phyloP scores from a whole-genome alignment of 1,284 basidiomycete genomes.

The Leccinum ponderosum region DNA sequence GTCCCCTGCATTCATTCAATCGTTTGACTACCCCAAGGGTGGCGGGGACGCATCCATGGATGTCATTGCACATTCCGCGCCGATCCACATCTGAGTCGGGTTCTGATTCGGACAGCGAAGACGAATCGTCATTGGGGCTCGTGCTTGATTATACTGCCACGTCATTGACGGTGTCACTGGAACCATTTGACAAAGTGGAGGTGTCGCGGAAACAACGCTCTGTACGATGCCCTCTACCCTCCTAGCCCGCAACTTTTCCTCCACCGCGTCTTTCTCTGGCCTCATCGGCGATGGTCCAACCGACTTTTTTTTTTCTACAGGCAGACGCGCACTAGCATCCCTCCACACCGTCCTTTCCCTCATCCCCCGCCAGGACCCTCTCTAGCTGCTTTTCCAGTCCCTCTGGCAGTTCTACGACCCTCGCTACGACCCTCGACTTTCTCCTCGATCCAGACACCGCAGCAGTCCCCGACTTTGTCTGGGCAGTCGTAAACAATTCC shows the following conservation, averaged over 20 bases:
- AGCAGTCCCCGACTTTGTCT: constrained; percentile 70
- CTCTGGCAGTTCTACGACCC: constrained; percentile 70
- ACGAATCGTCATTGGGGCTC: constrained; percentile 53
- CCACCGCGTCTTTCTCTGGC: constrained; percentile 50
- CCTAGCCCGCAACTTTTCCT: constrained; percentile 69
- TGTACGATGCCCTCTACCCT: constrained; percentile 58
- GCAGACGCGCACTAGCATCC: constrained; percentile 72
- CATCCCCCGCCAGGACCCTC: constrained; percentile 79
- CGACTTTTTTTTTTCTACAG: constrained; percentile 93
- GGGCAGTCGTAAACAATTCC: constrained; percentile 80
- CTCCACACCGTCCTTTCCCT: constrained; percentile 80
- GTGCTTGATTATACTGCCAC: constrained; percentile 57
- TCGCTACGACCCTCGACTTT: constrained; percentile 70
- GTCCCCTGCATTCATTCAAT: constrained; percentile 41
- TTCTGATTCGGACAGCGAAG: constrained; percentile 52
- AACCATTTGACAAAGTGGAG: constrained; percentile 65
- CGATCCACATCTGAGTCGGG: constrained; percentile 32
- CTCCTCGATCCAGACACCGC: constrained; percentile 59
- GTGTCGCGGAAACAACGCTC: constrained; percentile 61
- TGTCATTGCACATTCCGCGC: constrained; percentile 34
- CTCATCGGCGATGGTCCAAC: constrained; percentile 67
- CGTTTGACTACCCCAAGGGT: constrained; percentile 34
- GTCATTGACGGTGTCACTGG: constrained; percentile 62
- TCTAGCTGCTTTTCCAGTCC: constrained; percentile 64
- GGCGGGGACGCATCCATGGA: constrained; percentile 27